Evolutionary conservation across 2,329 filamentous ascomycete genomes (phyloP).

Genomic region (Xylaria arbuscula): DNA sequence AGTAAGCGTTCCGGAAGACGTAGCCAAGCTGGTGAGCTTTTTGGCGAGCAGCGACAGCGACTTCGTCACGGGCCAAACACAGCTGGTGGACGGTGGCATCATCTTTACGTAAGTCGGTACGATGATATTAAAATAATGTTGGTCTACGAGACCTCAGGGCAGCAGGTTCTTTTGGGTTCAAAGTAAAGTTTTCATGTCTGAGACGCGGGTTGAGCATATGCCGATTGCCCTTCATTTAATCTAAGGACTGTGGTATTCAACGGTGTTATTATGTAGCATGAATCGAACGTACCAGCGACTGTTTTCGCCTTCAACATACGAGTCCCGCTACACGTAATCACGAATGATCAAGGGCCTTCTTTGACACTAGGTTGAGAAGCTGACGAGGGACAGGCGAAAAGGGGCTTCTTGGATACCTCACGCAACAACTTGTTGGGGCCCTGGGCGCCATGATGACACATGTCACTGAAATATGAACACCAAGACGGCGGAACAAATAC

Average conservation of each 20-base stretch:
- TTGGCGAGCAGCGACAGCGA: conserved; percentile 68
- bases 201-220: too few species aligned
- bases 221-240: too few species aligned
- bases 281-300: too few species aligned
- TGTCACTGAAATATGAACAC: background rate
- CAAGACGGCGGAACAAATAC: too few species aligned
- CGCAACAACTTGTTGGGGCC: background rate
- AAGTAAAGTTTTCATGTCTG: too few species aligned
- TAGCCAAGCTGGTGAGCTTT: conserved; percentile 71
- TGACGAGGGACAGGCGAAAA: background rate
- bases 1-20: conserved; percentile 70
- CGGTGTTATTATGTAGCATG: too few species aligned
- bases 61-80: conserved; percentile 74
- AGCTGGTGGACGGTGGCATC: conserved; percentile 70
- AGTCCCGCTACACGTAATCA: too few species aligned
- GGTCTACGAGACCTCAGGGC: background rate
- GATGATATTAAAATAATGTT: background rate
- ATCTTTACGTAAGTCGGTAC: conserved; percentile 24
- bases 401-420: background rate
- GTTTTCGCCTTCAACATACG: too few species aligned
- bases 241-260: too few species aligned
- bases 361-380: background rate
- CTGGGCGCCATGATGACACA: background rate
- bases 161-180: too few species aligned
- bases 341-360: background rate